These are phyloP conservation scores for Alliaria petiolata DNA, from an alignment of 345 rosid species.

Conservation along the genomic window DNA sequence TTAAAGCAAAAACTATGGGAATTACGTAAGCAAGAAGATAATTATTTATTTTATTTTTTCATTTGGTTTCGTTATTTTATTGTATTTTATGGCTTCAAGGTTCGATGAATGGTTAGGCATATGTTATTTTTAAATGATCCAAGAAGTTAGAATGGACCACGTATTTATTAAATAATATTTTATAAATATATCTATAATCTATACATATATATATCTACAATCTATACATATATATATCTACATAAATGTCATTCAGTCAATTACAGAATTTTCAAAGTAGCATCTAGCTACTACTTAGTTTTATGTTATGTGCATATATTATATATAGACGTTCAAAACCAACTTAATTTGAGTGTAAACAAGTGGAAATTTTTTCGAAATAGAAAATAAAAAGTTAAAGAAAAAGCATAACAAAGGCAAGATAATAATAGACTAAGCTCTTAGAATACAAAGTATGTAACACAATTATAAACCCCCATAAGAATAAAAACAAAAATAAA, in stretches of 20 bases:
- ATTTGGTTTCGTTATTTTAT: not conserved
- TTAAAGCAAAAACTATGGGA: too few species aligned
- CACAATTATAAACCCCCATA: not conserved
- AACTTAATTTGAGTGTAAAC: not conserved
- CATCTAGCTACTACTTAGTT: slow-evolving; percentile 14
- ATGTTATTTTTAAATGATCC: not conserved
- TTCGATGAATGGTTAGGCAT: slow-evolving; percentile 11
- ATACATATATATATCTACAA: not conserved
- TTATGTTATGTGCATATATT: slow-evolving; percentile 8
- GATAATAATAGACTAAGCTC: not conserved
- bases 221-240: not conserved
- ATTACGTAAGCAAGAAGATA: too few species aligned
- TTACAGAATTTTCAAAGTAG: not conserved
- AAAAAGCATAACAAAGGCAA: not conserved
- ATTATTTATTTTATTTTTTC: not conserved
- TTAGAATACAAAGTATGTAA: not conserved
- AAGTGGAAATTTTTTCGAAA: not conserved
- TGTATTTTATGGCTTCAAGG: not conserved
- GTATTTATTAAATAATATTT: not conserved
- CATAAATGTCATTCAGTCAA: not conserved
- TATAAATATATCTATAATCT: not conserved
- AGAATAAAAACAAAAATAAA: not conserved
- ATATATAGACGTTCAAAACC: not conserved
- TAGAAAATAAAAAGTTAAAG: not conserved
- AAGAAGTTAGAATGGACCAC: not conserved